Conservation (phyloP, 1,139 yeast species). For the Kurtzmaniella quercitrusa region DNA sequence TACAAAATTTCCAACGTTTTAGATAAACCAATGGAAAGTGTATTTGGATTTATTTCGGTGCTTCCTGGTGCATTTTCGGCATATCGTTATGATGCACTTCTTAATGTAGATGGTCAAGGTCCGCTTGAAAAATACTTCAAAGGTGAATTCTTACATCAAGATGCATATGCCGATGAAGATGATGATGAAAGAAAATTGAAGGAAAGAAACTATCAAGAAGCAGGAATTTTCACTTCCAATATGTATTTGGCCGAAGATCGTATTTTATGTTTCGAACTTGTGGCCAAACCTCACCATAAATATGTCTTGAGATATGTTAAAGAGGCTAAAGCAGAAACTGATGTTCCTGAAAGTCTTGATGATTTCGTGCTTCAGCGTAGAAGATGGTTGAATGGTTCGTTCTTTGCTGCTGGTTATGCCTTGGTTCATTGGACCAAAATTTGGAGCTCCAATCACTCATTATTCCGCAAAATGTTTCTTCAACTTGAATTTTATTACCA, state of each 20-base stretch:
- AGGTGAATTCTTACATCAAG: slow-evolving; percentile 67
- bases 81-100: slow-evolving; percentile 66
- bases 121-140: slow-evolving; percentile 77
- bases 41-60: slow-evolving; percentile 77
- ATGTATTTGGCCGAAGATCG: slow-evolving; percentile 87
- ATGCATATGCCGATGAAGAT: slow-evolving; percentile 29
- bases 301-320: slow-evolving; percentile 72
- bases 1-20: slow-evolving; percentile 78
- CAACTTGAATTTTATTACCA: slow-evolving; percentile 74
- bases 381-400: slow-evolving; percentile 83
- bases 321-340: slow-evolving; percentile 77
- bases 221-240: slow-evolving; percentile 74
- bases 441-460: slow-evolving; percentile 66
- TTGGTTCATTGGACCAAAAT: slow-evolving; percentile 67
- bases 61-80: slow-evolving; percentile 90
- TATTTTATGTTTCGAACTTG: slow-evolving; percentile 75
- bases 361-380: slow-evolving; percentile 77
- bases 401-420: slow-evolving; percentile 78
- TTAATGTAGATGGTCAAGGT: slow-evolving; percentile 61
- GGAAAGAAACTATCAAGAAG: slow-evolving; percentile 41
- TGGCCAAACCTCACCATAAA: slow-evolving; percentile 59
- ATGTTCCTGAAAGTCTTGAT: slow-evolving; percentile 71
- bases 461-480: slow-evolving; percentile 56
- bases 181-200: slow-evolving; percentile 43
- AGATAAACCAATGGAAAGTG: slow-evolving; percentile 82